Conservation (phyloP, 75 land plant species). For the Larix kaempferi region DNA sequence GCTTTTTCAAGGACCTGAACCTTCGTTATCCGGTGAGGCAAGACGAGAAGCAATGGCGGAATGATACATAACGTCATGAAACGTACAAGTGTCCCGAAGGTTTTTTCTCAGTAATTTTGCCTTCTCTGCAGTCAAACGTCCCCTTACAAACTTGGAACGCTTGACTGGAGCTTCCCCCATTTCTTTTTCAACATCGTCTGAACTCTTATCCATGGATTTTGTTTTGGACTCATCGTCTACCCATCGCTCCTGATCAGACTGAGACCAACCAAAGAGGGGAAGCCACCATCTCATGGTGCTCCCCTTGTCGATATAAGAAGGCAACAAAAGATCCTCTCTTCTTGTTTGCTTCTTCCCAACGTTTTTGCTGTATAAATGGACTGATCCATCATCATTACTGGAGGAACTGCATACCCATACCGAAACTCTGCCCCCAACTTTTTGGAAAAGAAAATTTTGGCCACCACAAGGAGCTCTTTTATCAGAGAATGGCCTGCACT, state of each 20-base stretch:
- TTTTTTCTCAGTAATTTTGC: conserved; percentile 60
- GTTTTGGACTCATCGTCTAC: neutral
- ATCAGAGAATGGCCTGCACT: neutral
- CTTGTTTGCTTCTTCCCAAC: neutral
- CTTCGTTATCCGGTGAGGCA: conserved; percentile 25
- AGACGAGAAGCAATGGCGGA: conserved; percentile 85
- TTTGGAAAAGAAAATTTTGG: neutral
- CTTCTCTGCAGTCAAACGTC: conserved; percentile 70
- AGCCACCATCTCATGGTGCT: neutral
- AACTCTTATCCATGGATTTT: neutral
- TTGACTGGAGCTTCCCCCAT: neutral
- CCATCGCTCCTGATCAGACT: neutral
- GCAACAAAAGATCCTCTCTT: neutral
- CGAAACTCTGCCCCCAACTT: neutral
- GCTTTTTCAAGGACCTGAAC: too few species aligned
- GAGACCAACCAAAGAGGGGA: neutral
- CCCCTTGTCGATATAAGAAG: neutral
- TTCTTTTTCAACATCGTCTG: neutral
- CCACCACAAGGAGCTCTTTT: neutral
- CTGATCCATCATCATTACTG: neutral
- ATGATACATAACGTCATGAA: conserved; percentile 76
- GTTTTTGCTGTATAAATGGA: neutral
- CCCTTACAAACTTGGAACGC: conserved; percentile 18
- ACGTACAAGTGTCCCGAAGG: conserved; percentile 34
- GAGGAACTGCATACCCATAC: neutral